Evolutionary conservation across 2,329 filamentous ascomycete species (phyloP).

Genomic region (Colletotrichum acutatum): DNA sequence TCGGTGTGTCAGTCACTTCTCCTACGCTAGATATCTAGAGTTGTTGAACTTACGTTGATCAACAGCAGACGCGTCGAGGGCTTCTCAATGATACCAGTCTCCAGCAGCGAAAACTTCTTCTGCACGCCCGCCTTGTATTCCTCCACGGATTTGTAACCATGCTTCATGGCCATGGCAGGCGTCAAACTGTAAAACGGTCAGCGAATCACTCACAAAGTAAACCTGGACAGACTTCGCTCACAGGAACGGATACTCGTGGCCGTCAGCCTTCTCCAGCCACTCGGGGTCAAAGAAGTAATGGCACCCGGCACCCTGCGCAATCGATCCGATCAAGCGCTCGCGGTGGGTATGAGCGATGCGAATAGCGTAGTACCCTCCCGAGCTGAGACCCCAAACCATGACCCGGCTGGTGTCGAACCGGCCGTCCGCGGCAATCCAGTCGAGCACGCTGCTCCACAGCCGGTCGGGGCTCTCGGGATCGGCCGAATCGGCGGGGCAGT

Average conservation of each 20-base stretch:
- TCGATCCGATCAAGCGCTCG: conserved; percentile 60
- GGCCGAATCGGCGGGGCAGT: conserved; percentile 71
- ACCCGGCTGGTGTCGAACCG: conserved; percentile 67
- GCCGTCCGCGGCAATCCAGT: conserved; percentile 63
- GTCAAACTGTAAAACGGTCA: conserved; percentile 51
- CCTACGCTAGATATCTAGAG: not conserved
- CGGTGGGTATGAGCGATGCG: conserved; percentile 76
- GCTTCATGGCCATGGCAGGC: conserved; percentile 69
- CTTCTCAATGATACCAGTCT: conserved; percentile 66
- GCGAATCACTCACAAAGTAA: not conserved
- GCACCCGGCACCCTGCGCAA: conserved; percentile 69
- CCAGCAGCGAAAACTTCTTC: conserved; percentile 71
- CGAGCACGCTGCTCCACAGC: conserved; percentile 70
- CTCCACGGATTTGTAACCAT: conserved; percentile 67
- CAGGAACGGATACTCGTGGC: conserved; percentile 74
- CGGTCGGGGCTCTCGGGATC: conserved; percentile 71
- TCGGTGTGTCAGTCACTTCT: not conserved
- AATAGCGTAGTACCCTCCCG: conserved; percentile 76
- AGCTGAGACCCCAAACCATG: conserved; percentile 72
- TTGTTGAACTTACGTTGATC: conserved; percentile 62
- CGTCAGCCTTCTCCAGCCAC: conserved; percentile 70
- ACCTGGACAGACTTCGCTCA: conserved; percentile 41
- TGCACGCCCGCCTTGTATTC: conserved; percentile 66
- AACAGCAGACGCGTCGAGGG: conserved; percentile 68
- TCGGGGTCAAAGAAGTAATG: conserved; percentile 65